Percentiles rank a stretch among this genome's conserved stretches.
These are phyloP conservation scores for Trametes versicolor DNA, from an alignment of 1,284 basidiomycete genomes.

Conservation along the genomic window DNA sequence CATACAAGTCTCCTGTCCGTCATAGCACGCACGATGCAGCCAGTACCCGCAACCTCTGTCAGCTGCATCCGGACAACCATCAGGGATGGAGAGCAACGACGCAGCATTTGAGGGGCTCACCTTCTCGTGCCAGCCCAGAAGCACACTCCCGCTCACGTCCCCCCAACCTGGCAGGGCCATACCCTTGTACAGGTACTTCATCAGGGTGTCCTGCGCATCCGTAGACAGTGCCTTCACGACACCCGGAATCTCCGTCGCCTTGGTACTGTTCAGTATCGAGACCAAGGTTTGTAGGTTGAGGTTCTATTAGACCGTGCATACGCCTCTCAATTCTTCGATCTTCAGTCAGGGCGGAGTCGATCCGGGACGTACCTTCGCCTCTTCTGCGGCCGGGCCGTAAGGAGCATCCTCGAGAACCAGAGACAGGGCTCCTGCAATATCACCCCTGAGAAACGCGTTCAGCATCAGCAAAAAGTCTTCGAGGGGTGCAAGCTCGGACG, in stretches of 20 bases:
- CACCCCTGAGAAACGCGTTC: constrained; percentile 59
- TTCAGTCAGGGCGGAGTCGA: constrained; percentile 27
- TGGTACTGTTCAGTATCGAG: constrained; percentile 95
- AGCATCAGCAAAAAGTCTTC: neutral
- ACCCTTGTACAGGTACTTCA: constrained; percentile 99
- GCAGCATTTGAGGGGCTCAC: constrained; percentile 50
- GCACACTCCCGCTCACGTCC: constrained; percentile 88
- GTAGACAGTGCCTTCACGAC: constrained; percentile 81
- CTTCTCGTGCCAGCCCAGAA: constrained; percentile 97
- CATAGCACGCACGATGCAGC: constrained; percentile 98
- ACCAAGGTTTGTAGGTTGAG: constrained; percentile 88
- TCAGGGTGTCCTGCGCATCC: constrained; percentile 91
- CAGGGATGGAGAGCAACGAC: constrained; percentile 17
- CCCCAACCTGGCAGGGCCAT: constrained; percentile 88
- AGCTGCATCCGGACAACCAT: constrained; percentile 60
- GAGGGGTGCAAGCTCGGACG: constrained; percentile 37
- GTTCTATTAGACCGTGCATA: constrained; percentile 55
- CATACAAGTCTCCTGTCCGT: constrained; percentile 90
- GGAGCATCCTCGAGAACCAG: constrained; percentile 82
- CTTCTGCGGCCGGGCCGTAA: constrained; percentile 85
- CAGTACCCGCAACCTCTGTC: constrained; percentile 94
- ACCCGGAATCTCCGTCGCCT: constrained; percentile 86
- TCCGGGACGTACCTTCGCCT: constrained; percentile 79
- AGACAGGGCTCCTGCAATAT: constrained; percentile 77
- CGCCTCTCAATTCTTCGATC: neutral